Base-by-base conservation (phyloP, 2,329 filamentous ascomycete species). In the Tolypocladium ovalisporum region DNA sequence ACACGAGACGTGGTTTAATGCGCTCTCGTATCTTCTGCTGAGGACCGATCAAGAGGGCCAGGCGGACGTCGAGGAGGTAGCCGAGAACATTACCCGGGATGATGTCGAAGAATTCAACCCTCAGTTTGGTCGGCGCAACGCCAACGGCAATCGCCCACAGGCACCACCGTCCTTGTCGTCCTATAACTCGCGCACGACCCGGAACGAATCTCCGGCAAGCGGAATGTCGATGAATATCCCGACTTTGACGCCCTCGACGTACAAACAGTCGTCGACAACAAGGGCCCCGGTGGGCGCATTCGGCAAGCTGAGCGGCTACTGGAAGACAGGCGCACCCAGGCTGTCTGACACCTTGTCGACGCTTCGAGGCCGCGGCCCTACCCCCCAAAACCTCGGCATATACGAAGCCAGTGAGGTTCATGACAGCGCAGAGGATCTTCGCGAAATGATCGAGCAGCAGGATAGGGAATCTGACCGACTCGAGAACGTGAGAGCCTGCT, bases 1-100 rank as follows among this genome's bases (percentile, higher is more conserved):
- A 60, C 94, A 99, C 68, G 94, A 99, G 75, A 97, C 92, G 1
- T 99, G 94, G 94, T 96, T 94, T 79, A 97, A 97, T 67, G 92
- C 94, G 0, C 79, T 99, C 56, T 96, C 90, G 1, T 99, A 99
- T 70, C 81, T 99, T 17, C 80, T 97, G 39, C 80, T 96, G 35
- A 86, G 92, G 52, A 91, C 86, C 32, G 79, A 84, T 36, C 76
- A 81, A 24, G 86, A 87, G 40, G 80, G 77, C n/a, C 80, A 82
- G 55, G 76, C 81, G 8, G 82, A 84, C 62, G 78, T 81, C 4
- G 80, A 89, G 61, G 85, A 80, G 62, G 73, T 81, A 59, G 78
- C 77, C 1, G 78, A 76, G 42, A 76, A 79, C 61, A 79, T 87
- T 55, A 84, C 83, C 1, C 75, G 77, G 29, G 83, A 85, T 53